Conservation (phyloP, 106 monocot genomes). For the Allium sativum region DNA sequence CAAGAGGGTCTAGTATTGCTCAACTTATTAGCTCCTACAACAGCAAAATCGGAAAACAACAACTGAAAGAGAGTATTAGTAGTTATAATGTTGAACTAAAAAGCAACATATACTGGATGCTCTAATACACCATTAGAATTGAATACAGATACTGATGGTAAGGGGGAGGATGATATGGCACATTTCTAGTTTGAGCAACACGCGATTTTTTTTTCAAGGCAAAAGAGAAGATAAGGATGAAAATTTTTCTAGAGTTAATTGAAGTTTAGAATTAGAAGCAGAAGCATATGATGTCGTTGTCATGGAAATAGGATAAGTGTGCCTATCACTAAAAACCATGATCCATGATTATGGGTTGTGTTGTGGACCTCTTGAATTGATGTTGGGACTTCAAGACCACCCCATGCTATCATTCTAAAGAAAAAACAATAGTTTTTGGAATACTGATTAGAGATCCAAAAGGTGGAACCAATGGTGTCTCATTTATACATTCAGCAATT, state of each 20-base stretch:
- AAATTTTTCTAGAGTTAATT: slow-evolving; percentile 67
- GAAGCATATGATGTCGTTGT: slow-evolving; percentile 11
- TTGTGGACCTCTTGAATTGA: slow-evolving; percentile 8
- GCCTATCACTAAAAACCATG: slow-evolving; percentile 7
- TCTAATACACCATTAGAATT: no score
- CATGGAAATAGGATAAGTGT: neutral
- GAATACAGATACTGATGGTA: no score
- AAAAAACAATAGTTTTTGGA: slow-evolving; percentile 60
- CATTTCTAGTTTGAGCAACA: slow-evolving; percentile 17
- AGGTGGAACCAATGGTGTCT: slow-evolving; percentile 90
- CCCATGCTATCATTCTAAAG: slow-evolving; percentile 88
- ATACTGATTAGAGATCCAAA: slow-evolving; percentile 71
- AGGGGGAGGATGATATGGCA: slow-evolving; percentile 20
- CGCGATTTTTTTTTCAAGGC: slow-evolving; percentile 26
- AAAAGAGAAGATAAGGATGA: slow-evolving; percentile 60
- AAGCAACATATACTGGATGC: no score
- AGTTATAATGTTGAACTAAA: neutral
- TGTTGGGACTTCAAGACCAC: slow-evolving; percentile 75
- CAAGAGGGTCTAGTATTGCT: no score
- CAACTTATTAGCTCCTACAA: no score
- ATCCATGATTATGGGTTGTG: slow-evolving; percentile 16
- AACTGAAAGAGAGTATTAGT: slow-evolving; percentile 14
- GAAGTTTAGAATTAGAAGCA: slow-evolving; percentile 17
- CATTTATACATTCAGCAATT: slow-evolving; percentile 82
- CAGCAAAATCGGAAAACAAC: slow-evolving; percentile 21